A percentile compares a stretch with the other conserved stretches of the same genome.
Conservation (phyloP, 352 stramenopile genomes). For the Pythium oligandrum region DNA sequence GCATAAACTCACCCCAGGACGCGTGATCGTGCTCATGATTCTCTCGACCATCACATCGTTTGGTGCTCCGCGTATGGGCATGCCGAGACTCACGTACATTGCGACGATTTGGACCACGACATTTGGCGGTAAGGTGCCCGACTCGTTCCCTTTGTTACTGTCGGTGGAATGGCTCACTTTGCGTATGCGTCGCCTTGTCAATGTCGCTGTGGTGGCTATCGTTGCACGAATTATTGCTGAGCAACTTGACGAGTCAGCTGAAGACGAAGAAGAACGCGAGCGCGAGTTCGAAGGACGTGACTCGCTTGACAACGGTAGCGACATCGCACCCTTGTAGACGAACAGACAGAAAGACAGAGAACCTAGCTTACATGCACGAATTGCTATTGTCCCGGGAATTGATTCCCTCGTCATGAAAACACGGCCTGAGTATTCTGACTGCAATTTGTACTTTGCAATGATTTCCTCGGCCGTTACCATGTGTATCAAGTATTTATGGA, state of each 20-base stretch:
- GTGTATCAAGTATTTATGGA: constrained; percentile 11
- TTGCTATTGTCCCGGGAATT: no score
- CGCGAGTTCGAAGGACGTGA: no score
- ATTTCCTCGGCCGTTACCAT: no score
- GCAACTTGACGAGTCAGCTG: constrained; percentile 62
- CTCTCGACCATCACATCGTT: constrained; percentile 50
- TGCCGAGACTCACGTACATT: constrained; percentile 37
- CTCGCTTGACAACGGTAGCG: no score
- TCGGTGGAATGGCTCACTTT: constrained; percentile 48
- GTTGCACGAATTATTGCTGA: constrained; percentile 68
- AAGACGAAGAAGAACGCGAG: constrained; percentile 61
- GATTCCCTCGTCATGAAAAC: no score
- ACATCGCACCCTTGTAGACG: no score
- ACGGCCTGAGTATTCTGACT: no score
- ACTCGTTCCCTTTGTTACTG: constrained; percentile 36
- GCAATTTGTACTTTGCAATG: no score
- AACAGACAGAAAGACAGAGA: no score
- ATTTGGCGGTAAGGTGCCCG: constrained; percentile 32
- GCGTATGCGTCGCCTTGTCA: constrained; percentile 53
- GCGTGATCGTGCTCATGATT: constrained; percentile 35
- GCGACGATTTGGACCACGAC: constrained; percentile 52
- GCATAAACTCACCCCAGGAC: constrained; percentile 31
- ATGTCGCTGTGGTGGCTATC: constrained; percentile 61
- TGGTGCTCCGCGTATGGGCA: constrained; percentile 30
- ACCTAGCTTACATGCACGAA: no score